phyloP scores from a whole-genome alignment of 1,284 basidiomycete genomes.

The Trichosporon sp. region DNA sequence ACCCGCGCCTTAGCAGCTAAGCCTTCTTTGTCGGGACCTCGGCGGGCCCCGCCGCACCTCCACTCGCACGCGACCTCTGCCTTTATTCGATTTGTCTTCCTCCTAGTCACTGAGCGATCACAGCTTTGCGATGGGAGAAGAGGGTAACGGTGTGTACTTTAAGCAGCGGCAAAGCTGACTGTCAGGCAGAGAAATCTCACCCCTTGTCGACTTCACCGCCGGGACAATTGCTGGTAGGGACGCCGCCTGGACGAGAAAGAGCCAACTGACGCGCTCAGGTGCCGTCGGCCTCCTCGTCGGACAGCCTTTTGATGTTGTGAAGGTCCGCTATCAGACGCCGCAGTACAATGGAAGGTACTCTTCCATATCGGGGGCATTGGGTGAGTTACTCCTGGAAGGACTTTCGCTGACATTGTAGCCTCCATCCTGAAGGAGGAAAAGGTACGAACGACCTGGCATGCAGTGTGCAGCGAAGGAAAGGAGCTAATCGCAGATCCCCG shows the following conservation, averaged over 20 bases:
- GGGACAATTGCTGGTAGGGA: constrained; percentile 42
- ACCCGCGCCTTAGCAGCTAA: not conserved
- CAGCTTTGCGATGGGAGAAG: not conserved
- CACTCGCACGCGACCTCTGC: not conserved
- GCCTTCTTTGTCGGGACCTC: not conserved
- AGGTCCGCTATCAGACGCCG: constrained; percentile 46
- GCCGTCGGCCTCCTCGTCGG: constrained; percentile 47
- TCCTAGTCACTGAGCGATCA: too few relatives aligned
- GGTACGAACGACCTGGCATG: not conserved
- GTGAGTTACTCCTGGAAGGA: constrained; percentile 21
- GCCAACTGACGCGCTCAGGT: constrained; percentile 26
- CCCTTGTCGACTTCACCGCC: constrained; percentile 42
- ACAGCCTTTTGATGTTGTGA: constrained; percentile 49
- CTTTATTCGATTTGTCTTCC: not conserved
- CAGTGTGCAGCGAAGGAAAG: not conserved
- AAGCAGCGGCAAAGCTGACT: not conserved
- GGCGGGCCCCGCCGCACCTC: not conserved
- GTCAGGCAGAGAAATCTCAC: constrained; percentile 14
- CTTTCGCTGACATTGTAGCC: constrained; percentile 1
- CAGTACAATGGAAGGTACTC: constrained; percentile 39
- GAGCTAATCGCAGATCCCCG: constrained; percentile 16
- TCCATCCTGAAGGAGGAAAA: constrained; percentile 11
- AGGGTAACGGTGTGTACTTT: not conserved
- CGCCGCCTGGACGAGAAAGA: too few relatives aligned
- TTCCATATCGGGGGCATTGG: constrained; percentile 39